These are phyloP conservation scores for Onygenales sp. DNA, from an alignment of 2,329 filamentous ascomycete species.

Conservation along the genomic window DNA sequence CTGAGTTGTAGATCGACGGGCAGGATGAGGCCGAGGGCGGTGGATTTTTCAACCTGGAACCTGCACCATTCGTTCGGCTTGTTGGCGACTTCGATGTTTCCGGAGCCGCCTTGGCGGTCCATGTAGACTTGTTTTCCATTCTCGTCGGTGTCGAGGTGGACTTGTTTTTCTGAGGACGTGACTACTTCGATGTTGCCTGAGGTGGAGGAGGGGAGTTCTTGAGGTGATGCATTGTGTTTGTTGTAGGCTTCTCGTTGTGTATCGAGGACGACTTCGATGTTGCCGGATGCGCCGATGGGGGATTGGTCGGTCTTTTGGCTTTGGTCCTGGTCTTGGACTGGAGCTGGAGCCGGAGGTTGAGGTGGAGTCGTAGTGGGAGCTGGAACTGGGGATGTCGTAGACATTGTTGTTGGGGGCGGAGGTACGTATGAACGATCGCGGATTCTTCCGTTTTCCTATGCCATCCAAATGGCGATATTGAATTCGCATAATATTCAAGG, in stretches of 20 bases:
- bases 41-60: slow-evolving; percentile 1
- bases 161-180: background rate
- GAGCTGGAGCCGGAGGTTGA: background rate
- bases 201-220: background rate
- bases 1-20: background rate
- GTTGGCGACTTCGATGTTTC: background rate
- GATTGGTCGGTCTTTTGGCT: background rate
- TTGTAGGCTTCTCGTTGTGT: background rate
- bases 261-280: background rate
- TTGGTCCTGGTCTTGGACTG: background rate
- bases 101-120: background rate
- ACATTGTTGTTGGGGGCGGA: too few species aligned
- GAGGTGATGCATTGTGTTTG: background rate
- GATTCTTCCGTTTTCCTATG: too few species aligned
- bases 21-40: background rate
- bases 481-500: too few species aligned
- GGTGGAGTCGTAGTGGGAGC: too few species aligned
- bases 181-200: background rate
- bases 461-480: too few species aligned
- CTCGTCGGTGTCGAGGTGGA: background rate
- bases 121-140: background rate
- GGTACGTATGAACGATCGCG: too few species aligned
- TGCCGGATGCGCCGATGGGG: background rate
- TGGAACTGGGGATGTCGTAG: too few species aligned
- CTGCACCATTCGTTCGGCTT: background rate